These are phyloP conservation scores for Pyrenula massariospora DNA, from an alignment of 495 filamentous ascomycete species.

Conservation along the genomic window DNA sequence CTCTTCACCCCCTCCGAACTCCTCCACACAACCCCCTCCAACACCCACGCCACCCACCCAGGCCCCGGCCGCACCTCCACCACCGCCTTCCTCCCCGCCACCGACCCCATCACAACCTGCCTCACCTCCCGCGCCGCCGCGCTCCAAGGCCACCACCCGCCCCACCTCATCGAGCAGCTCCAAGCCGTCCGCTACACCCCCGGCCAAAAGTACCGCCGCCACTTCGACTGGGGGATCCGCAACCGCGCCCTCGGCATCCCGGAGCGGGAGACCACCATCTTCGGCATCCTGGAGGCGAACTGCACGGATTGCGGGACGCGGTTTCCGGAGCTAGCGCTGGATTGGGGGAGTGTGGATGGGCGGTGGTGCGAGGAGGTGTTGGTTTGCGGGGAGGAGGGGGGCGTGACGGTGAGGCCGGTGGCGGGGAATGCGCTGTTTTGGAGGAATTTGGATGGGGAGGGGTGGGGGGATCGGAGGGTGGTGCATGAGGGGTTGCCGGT, in stretches of 20 bases:
- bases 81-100: not conserved
- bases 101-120: not conserved
- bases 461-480: constrained; percentile 49
- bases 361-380: not conserved
- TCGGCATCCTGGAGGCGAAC: constrained; percentile 48
- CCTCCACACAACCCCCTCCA: too few species aligned
- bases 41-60: too few species aligned
- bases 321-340: constrained; percentile 52
- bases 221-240: constrained; percentile 39
- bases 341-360: constrained; percentile 19
- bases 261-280: constrained; percentile 44
- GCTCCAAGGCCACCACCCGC: not conserved
- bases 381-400: constrained; percentile 21
- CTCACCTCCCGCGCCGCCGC: not conserved
- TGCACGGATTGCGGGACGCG: constrained; percentile 51
- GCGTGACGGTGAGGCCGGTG: constrained; percentile 55
- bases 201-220: constrained; percentile 36
- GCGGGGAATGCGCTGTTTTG: constrained; percentile 67
- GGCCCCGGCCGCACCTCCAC: not conserved
- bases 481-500: constrained; percentile 65
- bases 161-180: constrained; percentile 29
- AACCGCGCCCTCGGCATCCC: not conserved
- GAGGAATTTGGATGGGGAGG: constrained; percentile 57
- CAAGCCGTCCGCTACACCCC: constrained; percentile 40
- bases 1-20: too few species aligned